Percentiles rank a stretch among this genome's conserved stretches.
Evolutionary conservation across 192 early-diverging fungal genomes (phyloP).

Genomic region (Martensiomyces pterosporus): DNA sequence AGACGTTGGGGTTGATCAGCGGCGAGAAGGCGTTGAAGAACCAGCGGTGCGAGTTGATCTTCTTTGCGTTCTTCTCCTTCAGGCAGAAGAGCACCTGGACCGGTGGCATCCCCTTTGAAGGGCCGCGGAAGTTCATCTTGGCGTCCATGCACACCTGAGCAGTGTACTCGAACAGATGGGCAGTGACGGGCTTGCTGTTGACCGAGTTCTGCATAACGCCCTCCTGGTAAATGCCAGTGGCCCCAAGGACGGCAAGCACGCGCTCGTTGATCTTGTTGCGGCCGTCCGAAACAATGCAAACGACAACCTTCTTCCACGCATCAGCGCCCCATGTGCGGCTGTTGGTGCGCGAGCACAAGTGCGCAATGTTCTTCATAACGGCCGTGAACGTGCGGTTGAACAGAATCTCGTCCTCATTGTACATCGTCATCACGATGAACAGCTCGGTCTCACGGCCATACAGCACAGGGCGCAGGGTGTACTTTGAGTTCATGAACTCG

Average conservation of each 20-base stretch:
- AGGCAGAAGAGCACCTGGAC: slow-evolving; percentile 89
- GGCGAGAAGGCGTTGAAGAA: slow-evolving; percentile 93
- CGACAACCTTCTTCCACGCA: slow-evolving; percentile 90
- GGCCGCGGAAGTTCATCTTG: slow-evolving; percentile 61
- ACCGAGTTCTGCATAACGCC: slow-evolving; percentile 67
- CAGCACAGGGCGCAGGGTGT: slow-evolving; percentile 74
- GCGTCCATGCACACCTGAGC: slow-evolving; percentile 66
- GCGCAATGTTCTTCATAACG: slow-evolving; percentile 86
- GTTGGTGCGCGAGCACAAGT: slow-evolving; percentile 75
- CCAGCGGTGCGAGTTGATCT: slow-evolving; percentile 95
- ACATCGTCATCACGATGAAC: slow-evolving; percentile 93
- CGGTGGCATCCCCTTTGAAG: slow-evolving; percentile 70
- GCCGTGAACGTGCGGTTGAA: slow-evolving; percentile 87
- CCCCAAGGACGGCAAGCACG: slow-evolving; percentile 71
- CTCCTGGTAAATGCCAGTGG: slow-evolving; percentile 75
- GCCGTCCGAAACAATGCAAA: slow-evolving; percentile 90
- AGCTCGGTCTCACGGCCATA: slow-evolving; percentile 77
- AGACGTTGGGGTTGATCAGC: slow-evolving; percentile 79
- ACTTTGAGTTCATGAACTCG: slow-evolving; percentile 69
- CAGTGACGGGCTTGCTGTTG: slow-evolving; percentile 65
- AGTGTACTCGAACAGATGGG: slow-evolving; percentile 90
- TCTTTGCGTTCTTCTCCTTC: slow-evolving; percentile 90
- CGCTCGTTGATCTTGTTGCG: slow-evolving; percentile 75
- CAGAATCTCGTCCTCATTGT: slow-evolving; percentile 83
- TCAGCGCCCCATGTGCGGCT: slow-evolving; percentile 78